Base-by-base conservation (phyloP, 2,329 filamentous ascomycete genomes). In the Ceratocystis albifundus region DNA sequence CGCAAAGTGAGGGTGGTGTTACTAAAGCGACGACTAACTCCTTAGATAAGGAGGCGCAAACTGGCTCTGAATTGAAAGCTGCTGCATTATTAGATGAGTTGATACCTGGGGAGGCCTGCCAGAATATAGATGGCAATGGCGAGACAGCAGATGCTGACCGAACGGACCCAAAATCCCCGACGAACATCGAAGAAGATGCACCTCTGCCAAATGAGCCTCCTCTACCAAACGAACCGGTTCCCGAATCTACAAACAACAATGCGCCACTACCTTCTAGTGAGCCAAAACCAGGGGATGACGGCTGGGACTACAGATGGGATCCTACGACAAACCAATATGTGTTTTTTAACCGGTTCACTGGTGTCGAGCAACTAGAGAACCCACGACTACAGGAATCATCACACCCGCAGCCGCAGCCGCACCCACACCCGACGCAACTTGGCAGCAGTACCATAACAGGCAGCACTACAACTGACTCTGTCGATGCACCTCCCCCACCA, bases 221-320 rank as follows among this genome's bases (percentile, higher is more conserved):
- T 17, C 59, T 69, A 28, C 67, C 68, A 50, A 32, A 65, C 48
- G 67, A 69, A 36, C 53, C 67, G 2, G 46, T 66, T n/a, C 66
- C 63, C 50, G 61, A 66, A 50, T n/a, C 50, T 15, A 44, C 61
- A 36, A 44, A 48, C 61, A 57, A 48, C 61, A 15, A 70, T 55
- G 63, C 71, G 2, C 78, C 78, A 2, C 78, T 78, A 0, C 71
- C 80, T 5, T 79, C 78, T 1, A 71, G 73, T 59, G 79, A 80
- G 67, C 75, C 76, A 15, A 71, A 74, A 62, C 77, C 80, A 72
- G 83, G 87, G 74, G 83, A 86, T 68, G 84, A 87, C 71, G 91
- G 91, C 68, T 96, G 91, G 91, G 85, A 88, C 68, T 85, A 85
- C 45, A 80, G 88, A 67, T 95, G 89, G 88, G 90, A 95, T 71